A percentile compares a stretch with the other conserved stretches of the same genome.
These are phyloP conservation scores for Tetrahymena borealis DNA, from an alignment of 73 alveolate genomes.

Conservation along the genomic window DNA sequence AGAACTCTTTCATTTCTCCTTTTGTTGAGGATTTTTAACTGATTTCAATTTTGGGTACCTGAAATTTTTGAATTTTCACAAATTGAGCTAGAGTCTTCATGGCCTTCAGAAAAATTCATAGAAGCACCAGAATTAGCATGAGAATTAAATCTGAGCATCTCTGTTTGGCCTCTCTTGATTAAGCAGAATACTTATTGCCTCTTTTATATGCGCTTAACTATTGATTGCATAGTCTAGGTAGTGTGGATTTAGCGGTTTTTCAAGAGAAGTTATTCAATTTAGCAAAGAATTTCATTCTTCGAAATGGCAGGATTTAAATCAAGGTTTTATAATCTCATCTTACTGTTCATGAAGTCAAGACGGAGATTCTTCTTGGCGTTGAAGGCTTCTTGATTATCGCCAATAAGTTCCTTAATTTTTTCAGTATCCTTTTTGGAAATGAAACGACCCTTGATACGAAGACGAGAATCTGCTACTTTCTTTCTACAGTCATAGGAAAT, in stretches of 20 bases:
- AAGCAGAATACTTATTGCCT: background rate
- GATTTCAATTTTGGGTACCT: background rate
- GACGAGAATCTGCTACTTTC: constrained; percentile 26
- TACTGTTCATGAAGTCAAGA: background rate
- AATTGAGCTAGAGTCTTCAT: background rate
- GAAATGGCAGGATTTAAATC: background rate
- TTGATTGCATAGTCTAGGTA: background rate
- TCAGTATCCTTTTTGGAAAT: constrained; percentile 11
- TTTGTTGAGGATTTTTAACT: no score
- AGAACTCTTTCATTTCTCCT: no score
- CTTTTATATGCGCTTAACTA: background rate
- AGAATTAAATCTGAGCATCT: background rate
- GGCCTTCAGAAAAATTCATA: background rate
- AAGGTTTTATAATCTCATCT: background rate
- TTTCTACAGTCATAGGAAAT: constrained; percentile 14
- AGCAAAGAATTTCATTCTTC: background rate
- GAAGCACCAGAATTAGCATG: background rate
- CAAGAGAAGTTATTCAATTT: background rate
- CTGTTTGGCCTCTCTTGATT: background rate
- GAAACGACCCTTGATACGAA: constrained; percentile 23
- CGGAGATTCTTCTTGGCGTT: background rate
- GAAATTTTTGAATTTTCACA: background rate
- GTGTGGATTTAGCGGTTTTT: background rate
- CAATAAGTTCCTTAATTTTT: constrained; percentile 7
- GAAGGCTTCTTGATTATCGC: background rate